phyloP scores from a whole-genome alignment of 768 basidiomycete species.

The Xanthoconium stramineum region DNA sequence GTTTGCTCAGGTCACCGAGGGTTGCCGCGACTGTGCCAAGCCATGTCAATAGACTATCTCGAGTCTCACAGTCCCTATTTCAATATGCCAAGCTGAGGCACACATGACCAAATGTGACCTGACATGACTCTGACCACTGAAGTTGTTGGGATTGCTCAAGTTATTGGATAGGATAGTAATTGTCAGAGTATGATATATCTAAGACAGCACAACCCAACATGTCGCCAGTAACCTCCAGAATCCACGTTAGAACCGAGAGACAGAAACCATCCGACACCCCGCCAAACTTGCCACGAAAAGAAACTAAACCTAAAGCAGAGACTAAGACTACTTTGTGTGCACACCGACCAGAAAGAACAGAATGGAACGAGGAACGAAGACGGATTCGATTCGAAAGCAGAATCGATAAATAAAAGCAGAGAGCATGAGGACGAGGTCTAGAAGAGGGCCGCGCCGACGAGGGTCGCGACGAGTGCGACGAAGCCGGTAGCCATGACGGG shows the following conservation, averaged over 20 bases:
- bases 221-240: background rate
- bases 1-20: too few relatives aligned
- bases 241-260: background rate
- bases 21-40: too few relatives aligned
- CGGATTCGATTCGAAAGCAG: background rate
- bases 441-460: slow-evolving; percentile 23
- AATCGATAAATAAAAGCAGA: background rate
- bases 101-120: too few relatives aligned
- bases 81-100: too few relatives aligned
- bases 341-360: too few relatives aligned
- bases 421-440: slow-evolving; percentile 1
- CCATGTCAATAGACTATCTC: too few relatives aligned
- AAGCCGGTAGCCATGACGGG: slow-evolving; percentile 23
- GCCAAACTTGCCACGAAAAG: background rate
- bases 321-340: background rate
- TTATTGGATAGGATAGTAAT: too few relatives aligned
- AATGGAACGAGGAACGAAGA: too few relatives aligned
- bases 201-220: background rate
- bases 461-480: slow-evolving; percentile 18
- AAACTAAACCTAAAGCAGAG: background rate
- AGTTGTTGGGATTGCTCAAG: too few relatives aligned
- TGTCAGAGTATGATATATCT: background rate
- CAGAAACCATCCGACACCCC: background rate
- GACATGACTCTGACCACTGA: too few relatives aligned
- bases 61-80: too few relatives aligned